Base-by-base conservation (phyloP, 345 rosid genomes). In the Garcia nutans region DNA sequence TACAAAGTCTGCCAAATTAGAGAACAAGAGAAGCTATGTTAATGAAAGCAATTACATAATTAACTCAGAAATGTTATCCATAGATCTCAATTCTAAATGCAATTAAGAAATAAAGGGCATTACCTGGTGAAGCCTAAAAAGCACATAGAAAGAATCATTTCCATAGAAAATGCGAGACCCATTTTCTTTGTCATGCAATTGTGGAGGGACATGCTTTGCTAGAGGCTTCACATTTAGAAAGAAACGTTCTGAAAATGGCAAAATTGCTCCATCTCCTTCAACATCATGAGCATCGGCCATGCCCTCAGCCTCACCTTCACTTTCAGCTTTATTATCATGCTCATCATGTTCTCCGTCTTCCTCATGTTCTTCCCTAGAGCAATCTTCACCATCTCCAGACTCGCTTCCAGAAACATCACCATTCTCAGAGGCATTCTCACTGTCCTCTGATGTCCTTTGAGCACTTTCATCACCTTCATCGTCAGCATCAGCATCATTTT, bases 71-170 rank as follows among this genome's bases (percentile, higher is more conserved):
- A 61, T 74, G 45, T 37, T 20, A 77, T 56, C 45, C n/a, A 54
- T 1, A 61, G 45, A 72, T 24, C 26, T 22, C 65, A 33, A 44
- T 49, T 22, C 12, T 45, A 76, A 10, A 68, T 61, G 65, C 23
- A 68, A 37, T 73, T 47, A 20, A 15, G 22, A 17, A 0, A 44
- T 10, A 65, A 62, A 58, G 33, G 47, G 47, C 77, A 86, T 87
- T 88, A 96, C 99, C 80, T 87, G 99, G 82, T 96, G 99, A 85
- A 96, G 99, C 87, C 98, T 88, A 69, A 93, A 90, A 72, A 93
- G 92, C 76, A 93, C 93, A 70, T 93, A 93, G 79, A 89, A 93
- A 41, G 97, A 93, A 85, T 96, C 98, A 74, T 93, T 93, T 75
- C 98, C 99, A 77, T 93, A 96, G 82, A 96, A 96, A 84, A 93